A percentile compares a stretch with the other conserved stretches of the same genome.
Conservation (phyloP, 495 filamentous ascomycete genomes). For the Parachaetomium inaequale region DNA sequence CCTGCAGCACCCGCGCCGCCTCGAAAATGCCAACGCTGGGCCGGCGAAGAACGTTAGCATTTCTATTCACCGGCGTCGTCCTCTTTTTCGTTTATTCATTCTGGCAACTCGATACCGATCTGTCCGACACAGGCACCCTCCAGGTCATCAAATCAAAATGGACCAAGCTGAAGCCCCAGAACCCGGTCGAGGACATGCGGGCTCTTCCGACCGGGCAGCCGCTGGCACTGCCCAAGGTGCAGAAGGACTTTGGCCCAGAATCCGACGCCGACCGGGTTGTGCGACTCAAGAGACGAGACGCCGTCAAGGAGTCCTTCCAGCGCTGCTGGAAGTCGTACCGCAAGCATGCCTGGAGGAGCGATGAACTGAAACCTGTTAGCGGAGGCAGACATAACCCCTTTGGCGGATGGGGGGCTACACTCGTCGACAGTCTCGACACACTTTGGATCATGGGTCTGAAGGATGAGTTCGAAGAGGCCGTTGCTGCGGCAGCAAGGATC, state of each 20-base stretch:
- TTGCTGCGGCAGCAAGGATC: conserved; percentile 69
- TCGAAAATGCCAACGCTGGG: too few relatives aligned
- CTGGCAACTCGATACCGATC: background rate
- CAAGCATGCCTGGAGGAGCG: conserved; percentile 68
- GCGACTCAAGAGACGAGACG: conserved; percentile 38
- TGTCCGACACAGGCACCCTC: background rate
- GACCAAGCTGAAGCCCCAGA: conserved; percentile 44
- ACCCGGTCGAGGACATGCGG: conserved; percentile 61
- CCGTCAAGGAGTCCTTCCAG: conserved; percentile 66
- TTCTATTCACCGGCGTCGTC: too few relatives aligned
- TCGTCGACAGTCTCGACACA: conserved; percentile 88
- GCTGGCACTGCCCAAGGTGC: conserved; percentile 67
- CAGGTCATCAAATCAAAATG: background rate
- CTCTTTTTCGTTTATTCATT: too few relatives aligned
- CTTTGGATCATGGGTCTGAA: conserved; percentile 93
- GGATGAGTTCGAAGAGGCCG: conserved; percentile 86
- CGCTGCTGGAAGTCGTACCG: conserved; percentile 79
- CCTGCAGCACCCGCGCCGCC: too few relatives aligned
- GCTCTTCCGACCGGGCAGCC: conserved; percentile 66
- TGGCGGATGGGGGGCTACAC: conserved; percentile 87
- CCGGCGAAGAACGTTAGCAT: too few relatives aligned
- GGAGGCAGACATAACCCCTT: conserved; percentile 64
- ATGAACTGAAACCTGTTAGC: conserved; percentile 67
- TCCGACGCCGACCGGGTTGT: conserved; percentile 29
- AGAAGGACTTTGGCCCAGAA: conserved; percentile 44